phyloP scores from a whole-genome alignment of 495 filamentous ascomycete genomes.

The Penicillium bialowiezense region DNA sequence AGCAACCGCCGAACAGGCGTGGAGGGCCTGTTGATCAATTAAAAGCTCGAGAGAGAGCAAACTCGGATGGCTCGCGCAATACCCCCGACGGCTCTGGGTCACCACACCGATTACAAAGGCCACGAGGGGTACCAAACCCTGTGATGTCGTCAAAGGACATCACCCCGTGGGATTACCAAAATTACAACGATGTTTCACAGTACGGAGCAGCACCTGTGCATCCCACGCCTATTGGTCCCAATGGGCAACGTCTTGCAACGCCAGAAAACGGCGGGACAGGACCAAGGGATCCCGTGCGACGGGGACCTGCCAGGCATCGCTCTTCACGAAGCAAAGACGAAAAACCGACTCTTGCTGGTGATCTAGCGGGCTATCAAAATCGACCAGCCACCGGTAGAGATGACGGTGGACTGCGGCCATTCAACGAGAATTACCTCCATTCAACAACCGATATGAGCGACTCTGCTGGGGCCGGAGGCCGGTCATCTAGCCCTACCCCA shows the following conservation, averaged over 20 bases:
- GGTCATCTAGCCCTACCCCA: constrained; percentile 73
- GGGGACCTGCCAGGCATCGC: constrained; percentile 71
- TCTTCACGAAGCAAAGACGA: constrained; percentile 73
- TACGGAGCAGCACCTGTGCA: constrained; percentile 82
- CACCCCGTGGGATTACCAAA: constrained; percentile 93
- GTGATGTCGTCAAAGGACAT: constrained; percentile 92
- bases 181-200: constrained; percentile 75
- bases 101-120: constrained; percentile 68
- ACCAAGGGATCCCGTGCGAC: constrained; percentile 51
- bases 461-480: constrained; percentile 44
- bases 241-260: constrained; percentile 60
- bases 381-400: constrained; percentile 68
- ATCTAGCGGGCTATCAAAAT: constrained; percentile 41
- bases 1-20: constrained; percentile 11
- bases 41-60: constrained; percentile 66
- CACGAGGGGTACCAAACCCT: constrained; percentile 58
- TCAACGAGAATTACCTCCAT: constrained; percentile 42
- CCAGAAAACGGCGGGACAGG: constrained; percentile 31
- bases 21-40: constrained; percentile 53
- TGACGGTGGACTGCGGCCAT: constrained; percentile 55
- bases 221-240: constrained; percentile 65
- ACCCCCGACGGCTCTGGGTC: constrained; percentile 37
- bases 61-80: constrained; percentile 57
- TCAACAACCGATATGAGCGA: constrained; percentile 47
- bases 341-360: constrained; percentile 46